phyloP scores from a whole-genome alignment of 495 filamentous ascomycete species.

The Penicillium paradoxum region DNA sequence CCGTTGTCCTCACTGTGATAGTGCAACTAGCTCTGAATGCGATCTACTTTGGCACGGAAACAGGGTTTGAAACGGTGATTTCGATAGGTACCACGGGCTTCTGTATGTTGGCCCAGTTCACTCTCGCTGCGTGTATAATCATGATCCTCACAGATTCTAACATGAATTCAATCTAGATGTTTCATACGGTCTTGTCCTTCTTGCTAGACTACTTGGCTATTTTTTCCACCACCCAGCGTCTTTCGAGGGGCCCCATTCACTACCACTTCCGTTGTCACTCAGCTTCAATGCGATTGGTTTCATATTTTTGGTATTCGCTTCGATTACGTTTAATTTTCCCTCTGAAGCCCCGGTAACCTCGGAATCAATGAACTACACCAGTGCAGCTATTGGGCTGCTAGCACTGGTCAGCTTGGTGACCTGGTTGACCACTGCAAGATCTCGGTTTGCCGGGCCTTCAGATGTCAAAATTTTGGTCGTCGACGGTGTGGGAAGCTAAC shows the following conservation, averaged over 20 bases:
- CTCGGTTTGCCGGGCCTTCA: neutral
- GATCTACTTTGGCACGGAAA: too few species aligned
- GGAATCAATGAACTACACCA: constrained; percentile 53
- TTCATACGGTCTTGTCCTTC: constrained; percentile 46
- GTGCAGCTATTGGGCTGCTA: constrained; percentile 48
- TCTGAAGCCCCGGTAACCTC: constrained; percentile 40
- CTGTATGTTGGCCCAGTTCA: constrained; percentile 36
- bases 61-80: constrained; percentile 51
- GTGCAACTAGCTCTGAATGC: too few species aligned
- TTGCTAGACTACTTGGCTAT: constrained; percentile 44
- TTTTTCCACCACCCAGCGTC: constrained; percentile 29
- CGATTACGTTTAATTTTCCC: constrained; percentile 53
- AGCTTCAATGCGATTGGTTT: constrained; percentile 43
- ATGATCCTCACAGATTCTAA: too few species aligned
- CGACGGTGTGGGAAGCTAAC: neutral
- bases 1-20: too few species aligned
- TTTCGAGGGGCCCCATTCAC: constrained; percentile 30
- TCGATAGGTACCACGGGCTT: constrained; percentile 51
- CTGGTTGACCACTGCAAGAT: too few species aligned
- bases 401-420: constrained; percentile 44
- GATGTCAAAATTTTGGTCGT: neutral
- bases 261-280: constrained; percentile 32
- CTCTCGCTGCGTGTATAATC: too few species aligned
- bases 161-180: too few species aligned
- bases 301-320: constrained; percentile 43